A percentile compares a stretch with the other conserved stretches of the same genome.
These are phyloP conservation scores for Diversispora epigaea DNA, from an alignment of 192 early-diverging fungal species.

Conservation along the genomic window DNA sequence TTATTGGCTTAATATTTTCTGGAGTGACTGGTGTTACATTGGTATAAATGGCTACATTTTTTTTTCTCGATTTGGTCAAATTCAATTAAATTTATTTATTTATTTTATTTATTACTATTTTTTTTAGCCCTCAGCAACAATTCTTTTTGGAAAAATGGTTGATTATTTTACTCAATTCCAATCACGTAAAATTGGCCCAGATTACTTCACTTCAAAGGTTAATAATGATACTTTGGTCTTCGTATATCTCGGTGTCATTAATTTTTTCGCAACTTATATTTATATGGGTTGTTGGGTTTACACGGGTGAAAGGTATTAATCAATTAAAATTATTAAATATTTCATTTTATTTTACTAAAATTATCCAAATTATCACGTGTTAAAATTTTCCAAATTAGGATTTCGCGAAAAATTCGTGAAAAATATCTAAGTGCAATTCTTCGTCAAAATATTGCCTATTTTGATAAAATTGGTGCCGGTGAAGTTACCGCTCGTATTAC, in stretches of 20 bases:
- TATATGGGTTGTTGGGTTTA: slow-evolving; percentile 55
- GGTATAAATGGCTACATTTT: not conserved
- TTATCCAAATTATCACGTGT: too few relatives aligned
- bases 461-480: slow-evolving; percentile 76
- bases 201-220: not conserved
- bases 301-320: slow-evolving; percentile 46
- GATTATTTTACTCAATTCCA: slow-evolving; percentile 16
- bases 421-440: slow-evolving; percentile 75
- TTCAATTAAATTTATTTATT: not conserved
- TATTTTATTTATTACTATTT: not conserved
- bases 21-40: not conserved
- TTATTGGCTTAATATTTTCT: slow-evolving; percentile 32
- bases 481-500: slow-evolving; percentile 83
- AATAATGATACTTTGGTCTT: slow-evolving; percentile 1
- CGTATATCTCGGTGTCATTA: slow-evolving; percentile 45
- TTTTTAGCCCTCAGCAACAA: not conserved
- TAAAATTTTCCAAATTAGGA: not conserved
- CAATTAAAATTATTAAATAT: too few relatives aligned
- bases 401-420: slow-evolving; percentile 69
- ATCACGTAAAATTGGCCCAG: not conserved
- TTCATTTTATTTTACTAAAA: too few relatives aligned
- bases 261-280: slow-evolving; percentile 53
- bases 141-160: slow-evolving; percentile 25
- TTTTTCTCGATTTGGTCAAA: not conserved
- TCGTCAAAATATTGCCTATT: slow-evolving; percentile 87